Evolutionary conservation across 176 grass and related monocot genomes (phyloP).

Genomic region (Metroxylon sagu): DNA sequence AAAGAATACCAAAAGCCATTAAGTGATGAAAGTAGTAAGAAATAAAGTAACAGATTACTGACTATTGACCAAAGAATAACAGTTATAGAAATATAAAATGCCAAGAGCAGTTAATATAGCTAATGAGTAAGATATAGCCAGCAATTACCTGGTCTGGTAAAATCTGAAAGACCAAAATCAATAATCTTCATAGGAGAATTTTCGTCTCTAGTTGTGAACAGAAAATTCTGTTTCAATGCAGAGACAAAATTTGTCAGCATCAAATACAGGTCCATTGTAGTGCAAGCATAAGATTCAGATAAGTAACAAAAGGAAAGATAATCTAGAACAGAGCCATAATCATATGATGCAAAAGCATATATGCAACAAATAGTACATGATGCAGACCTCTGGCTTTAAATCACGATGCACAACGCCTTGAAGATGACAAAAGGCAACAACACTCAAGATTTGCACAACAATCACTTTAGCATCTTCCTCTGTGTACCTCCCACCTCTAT

Average conservation of each 20-base stretch:
- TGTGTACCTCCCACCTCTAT: constrained; percentile 91
- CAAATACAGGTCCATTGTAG: constrained; percentile 3
- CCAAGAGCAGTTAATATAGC: neutral
- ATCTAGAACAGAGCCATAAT: neutral
- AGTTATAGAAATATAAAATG: constrained; percentile 10
- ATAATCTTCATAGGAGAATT: constrained; percentile 97
- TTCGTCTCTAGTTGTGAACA: constrained; percentile 87
- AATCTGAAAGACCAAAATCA: constrained; percentile 97
- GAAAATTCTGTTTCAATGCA: constrained; percentile 78
- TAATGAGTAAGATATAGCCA: constrained; percentile 7
- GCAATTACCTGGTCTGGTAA: constrained; percentile 93
- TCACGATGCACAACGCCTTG: constrained; percentile 99
- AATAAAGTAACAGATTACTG: neutral
- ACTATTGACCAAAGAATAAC: neutral
- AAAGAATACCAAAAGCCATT: constrained; percentile 2
- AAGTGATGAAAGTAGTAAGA: neutral
- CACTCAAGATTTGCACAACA: constrained; percentile 86
- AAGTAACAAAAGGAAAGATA: no score
- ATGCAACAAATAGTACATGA: constrained; percentile 22
- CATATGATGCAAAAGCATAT: constrained; percentile 14
- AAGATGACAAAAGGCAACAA: constrained; percentile 97
- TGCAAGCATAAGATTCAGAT: no score
- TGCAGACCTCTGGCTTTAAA: constrained; percentile 87
- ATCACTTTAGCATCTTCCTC: constrained; percentile 98
- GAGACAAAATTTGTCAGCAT: constrained; percentile 26